These are phyloP conservation scores for Aureobasidium subglaciale DNA, from an alignment of 2,329 filamentous ascomycete species.

Conservation along the genomic window DNA sequence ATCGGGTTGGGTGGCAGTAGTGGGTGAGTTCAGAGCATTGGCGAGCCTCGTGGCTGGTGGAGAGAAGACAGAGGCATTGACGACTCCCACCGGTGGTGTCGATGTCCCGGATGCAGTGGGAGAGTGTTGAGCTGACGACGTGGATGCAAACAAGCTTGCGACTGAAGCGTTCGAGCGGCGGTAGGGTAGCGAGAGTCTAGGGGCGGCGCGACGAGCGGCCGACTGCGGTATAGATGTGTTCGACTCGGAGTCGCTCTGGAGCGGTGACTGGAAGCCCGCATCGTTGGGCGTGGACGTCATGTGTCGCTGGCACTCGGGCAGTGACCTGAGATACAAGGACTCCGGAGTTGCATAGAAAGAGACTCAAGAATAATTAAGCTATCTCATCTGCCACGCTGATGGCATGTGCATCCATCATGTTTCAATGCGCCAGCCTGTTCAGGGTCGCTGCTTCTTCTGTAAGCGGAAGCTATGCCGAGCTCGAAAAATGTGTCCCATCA, in stretches of 20 bases:
- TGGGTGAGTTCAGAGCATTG: constrained; percentile 32
- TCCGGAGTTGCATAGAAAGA: background rate
- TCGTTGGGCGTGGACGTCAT: constrained; percentile 61
- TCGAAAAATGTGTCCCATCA: constrained; percentile 5
- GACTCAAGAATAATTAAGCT: background rate
- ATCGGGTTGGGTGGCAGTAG: constrained; percentile 39
- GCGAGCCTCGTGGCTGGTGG: constrained; percentile 32
- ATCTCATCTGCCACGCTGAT: background rate
- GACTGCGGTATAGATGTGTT: constrained; percentile 49
- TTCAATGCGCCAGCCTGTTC: background rate
- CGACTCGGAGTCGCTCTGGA: constrained; percentile 61
- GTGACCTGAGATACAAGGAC: background rate
- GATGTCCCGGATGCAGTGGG: constrained; percentile 36
- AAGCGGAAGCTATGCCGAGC: constrained; percentile 14
- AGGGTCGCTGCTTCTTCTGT: constrained; percentile 2
- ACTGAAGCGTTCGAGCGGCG: constrained; percentile 47
- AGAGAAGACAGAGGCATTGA: constrained; percentile 38
- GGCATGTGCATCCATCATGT: background rate
- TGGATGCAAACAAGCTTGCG: constrained; percentile 47
- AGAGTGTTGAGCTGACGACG: constrained; percentile 35
- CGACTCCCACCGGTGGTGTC: constrained; percentile 32
- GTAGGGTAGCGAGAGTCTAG: constrained; percentile 44
- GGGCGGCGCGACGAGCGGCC: constrained; percentile 47
- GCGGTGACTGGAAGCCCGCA: constrained; percentile 56
- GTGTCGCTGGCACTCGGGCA: constrained; percentile 16